Evolutionary conservation across 1,139 yeast species (phyloP).

Genomic region (Sugiyamaella neomexicana): DNA sequence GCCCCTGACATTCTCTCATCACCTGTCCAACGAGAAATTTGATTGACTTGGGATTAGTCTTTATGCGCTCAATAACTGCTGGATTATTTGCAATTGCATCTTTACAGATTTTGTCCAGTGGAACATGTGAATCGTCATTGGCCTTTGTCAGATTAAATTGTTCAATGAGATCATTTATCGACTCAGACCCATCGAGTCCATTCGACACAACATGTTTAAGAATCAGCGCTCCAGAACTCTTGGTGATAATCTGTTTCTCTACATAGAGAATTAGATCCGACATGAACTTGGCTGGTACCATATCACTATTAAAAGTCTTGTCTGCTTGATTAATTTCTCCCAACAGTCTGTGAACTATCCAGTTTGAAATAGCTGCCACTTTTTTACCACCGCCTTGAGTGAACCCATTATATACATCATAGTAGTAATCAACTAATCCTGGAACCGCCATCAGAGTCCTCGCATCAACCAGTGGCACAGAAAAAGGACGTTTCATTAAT

Average conservation of each 20-base stretch:
- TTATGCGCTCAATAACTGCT: conserved; percentile 57
- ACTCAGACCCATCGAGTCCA: conserved; percentile 38
- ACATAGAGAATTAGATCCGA: conserved; percentile 49
- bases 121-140: conserved; percentile 44
- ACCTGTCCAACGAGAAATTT: conserved; percentile 82
- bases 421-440: conserved; percentile 53
- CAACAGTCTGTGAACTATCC: conserved; percentile 80
- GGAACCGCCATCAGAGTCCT: conserved; percentile 51
- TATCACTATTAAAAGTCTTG: conserved; percentile 41
- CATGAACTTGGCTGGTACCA: conserved; percentile 45
- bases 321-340: conserved; percentile 65
- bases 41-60: conserved; percentile 56
- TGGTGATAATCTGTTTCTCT: conserved; percentile 45
- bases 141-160: conserved; percentile 54
- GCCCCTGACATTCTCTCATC: conserved; percentile 74
- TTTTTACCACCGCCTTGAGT: conserved; percentile 27
- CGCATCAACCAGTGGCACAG: conserved; percentile 71
- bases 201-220: conserved; percentile 58
- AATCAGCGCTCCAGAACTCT: conserved; percentile 65
- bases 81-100: conserved; percentile 53
- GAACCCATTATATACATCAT: conserved; percentile 43
- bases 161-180: conserved; percentile 50
- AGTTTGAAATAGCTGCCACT: conserved; percentile 56
- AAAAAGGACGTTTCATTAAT: conserved; percentile 53
- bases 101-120: conserved; percentile 54